A percentile compares a stretch with the other conserved stretches of the same genome.
Evolutionary conservation across 169 alveolate genomes (phyloP).

Genomic region (Cryptosporidium bovis): DNA sequence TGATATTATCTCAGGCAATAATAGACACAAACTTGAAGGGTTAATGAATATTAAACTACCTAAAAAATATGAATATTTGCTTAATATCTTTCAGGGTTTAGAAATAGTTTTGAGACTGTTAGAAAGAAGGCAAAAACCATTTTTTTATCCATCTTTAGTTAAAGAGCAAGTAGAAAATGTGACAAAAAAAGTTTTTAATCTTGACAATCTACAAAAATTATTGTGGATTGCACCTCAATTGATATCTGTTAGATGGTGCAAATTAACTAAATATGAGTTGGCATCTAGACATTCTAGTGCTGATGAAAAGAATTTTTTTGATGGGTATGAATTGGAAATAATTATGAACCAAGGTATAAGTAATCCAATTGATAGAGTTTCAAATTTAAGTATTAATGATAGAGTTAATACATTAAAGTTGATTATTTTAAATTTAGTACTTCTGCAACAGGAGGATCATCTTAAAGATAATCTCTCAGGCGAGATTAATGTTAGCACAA

Average conservation of each 20-base stretch:
- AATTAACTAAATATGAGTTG: neutral
- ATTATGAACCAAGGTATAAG: conserved; percentile 23
- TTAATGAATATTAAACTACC: conserved; percentile 21
- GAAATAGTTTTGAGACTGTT: conserved; percentile 61
- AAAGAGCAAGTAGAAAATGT: conserved; percentile 59
- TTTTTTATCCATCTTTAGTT: conserved; percentile 48
- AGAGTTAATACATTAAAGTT: conserved; percentile 43
- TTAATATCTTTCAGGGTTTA: conserved; percentile 50
- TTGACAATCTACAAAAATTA: conserved; percentile 39
- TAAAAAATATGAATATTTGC: conserved; percentile 36
- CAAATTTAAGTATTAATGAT: conserved; percentile 49
- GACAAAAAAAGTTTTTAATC: conserved; percentile 29
- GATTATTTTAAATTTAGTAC: conserved; percentile 10
- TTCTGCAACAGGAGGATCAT: conserved; percentile 36
- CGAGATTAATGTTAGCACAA: conserved; percentile 4
- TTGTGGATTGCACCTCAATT: conserved; percentile 66
- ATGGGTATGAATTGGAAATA: conserved; percentile 10
- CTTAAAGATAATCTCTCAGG: conserved; percentile 6
- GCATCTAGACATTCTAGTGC: neutral
- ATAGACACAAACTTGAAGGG: conserved; percentile 1
- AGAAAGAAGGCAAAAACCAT: conserved; percentile 71
- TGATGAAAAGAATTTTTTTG: neutral
- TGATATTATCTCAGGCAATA: conserved; percentile 3
- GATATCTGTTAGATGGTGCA: conserved; percentile 62
- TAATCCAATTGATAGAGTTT: conserved; percentile 44